phyloP scores from a whole-genome alignment of 1,284 basidiomycete species.

The Microstroma glucosiphilum region DNA sequence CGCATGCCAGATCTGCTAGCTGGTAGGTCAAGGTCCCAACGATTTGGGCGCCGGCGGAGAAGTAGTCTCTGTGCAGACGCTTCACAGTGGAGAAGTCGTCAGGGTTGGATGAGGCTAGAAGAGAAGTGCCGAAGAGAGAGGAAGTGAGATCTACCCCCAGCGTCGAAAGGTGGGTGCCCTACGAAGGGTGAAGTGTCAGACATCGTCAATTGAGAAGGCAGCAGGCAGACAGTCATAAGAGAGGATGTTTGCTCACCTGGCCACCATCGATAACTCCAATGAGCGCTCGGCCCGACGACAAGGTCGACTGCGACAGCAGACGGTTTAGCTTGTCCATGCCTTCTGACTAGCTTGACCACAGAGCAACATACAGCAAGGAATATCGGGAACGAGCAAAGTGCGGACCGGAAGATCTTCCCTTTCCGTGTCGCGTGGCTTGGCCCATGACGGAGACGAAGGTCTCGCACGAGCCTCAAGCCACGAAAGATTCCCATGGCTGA shows the following conservation, averaged over 20 bases:
- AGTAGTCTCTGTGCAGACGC: constrained; percentile 34
- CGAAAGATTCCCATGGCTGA: too few relatives aligned
- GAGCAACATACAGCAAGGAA: too few relatives aligned
- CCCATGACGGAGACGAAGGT: too few relatives aligned
- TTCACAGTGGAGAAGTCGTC: constrained; percentile 22
- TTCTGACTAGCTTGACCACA: too few relatives aligned
- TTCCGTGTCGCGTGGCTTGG: too few relatives aligned
- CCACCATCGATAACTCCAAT: constrained; percentile 39
- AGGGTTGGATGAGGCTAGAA: constrained; percentile 18
- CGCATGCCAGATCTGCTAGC: constrained; percentile 20
- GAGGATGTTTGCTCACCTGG: constrained; percentile 15
- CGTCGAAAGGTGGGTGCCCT: constrained; percentile 40
- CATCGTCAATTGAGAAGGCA: too few relatives aligned
- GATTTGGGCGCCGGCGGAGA: constrained; percentile 36
- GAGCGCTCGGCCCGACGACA: background rate
- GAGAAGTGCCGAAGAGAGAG: constrained; percentile 35
- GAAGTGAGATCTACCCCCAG: constrained; percentile 32
- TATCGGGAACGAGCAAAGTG: too few relatives aligned
- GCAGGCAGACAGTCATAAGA: too few relatives aligned
- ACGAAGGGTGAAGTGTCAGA: background rate
- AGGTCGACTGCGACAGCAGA: too few relatives aligned
- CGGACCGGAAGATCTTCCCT: too few relatives aligned
- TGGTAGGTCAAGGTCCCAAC: constrained; percentile 35
- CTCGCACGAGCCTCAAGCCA: too few relatives aligned
- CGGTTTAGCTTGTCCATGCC: too few relatives aligned